Evolutionary conservation across 2,329 filamentous ascomycete genomes (phyloP).

Genomic region (Chaetomium sp.): DNA sequence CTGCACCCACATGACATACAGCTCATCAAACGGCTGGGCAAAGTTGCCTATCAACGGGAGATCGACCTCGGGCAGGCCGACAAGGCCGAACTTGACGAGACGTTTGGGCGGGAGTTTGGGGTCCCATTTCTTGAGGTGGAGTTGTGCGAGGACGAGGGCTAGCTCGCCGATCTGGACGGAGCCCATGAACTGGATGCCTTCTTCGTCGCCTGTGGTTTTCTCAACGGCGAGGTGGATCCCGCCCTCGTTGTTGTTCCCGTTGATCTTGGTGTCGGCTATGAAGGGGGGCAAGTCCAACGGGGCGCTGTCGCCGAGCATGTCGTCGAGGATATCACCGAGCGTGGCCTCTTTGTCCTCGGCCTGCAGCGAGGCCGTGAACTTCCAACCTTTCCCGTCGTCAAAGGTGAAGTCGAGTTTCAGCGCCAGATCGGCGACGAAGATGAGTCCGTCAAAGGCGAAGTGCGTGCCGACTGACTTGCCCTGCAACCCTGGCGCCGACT

Average conservation of each 20-base stretch:
- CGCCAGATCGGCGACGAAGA: background rate
- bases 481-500: background rate
- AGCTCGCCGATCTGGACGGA: slow-evolving; percentile 16
- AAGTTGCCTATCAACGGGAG: slow-evolving; percentile 29
- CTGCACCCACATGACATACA: slow-evolving; percentile 31
- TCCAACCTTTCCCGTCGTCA: slow-evolving; percentile 4
- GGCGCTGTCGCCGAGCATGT: slow-evolving; percentile 5
- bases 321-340: slow-evolving; percentile 1
- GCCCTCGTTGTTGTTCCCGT: background rate
- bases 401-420: slow-evolving; percentile 10
- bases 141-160: slow-evolving; percentile 17
- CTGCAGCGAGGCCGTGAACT: slow-evolving; percentile 6
- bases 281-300: slow-evolving; percentile 6
- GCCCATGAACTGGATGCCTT: slow-evolving; percentile 4
- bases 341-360: slow-evolving; percentile 11
- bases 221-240: slow-evolving; percentile 2
- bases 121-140: slow-evolving; percentile 14
- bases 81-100: background rate
- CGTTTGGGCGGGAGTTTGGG: slow-evolving; percentile 15
- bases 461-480: slow-evolving; percentile 1
- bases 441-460: slow-evolving; percentile 4
- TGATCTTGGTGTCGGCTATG: slow-evolving; percentile 5
- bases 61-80: slow-evolving; percentile 20
- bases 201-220: background rate
- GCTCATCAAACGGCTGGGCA: slow-evolving; percentile 31